Evolutionary conservation across 306 rosid species (phyloP).

Genomic region (Sphenostylis stenocarpa): DNA sequence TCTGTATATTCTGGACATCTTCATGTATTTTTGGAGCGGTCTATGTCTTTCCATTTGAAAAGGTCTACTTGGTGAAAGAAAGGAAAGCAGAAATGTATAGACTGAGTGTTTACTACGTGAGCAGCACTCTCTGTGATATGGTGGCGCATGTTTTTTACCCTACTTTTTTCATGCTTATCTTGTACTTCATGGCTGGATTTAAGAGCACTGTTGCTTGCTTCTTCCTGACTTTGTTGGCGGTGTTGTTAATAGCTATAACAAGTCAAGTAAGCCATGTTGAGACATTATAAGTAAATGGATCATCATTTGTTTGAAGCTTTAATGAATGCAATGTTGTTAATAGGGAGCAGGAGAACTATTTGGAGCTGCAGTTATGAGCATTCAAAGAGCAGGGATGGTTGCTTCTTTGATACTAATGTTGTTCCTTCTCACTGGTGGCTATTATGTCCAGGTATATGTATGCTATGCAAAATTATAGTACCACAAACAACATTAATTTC

Average conservation of each 20-base stretch:
- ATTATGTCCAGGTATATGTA: slow-evolving; percentile 83
- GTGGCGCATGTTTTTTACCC: slow-evolving; percentile 85
- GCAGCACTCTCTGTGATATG: slow-evolving; percentile 98
- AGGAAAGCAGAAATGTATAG: slow-evolving; percentile 94
- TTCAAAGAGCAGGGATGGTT: slow-evolving; percentile 85
- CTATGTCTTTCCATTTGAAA: slow-evolving; percentile 89
- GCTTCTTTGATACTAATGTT: slow-evolving; percentile 91
- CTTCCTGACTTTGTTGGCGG: slow-evolving; percentile 66
- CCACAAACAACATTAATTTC: background rate
- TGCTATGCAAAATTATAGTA: background rate
- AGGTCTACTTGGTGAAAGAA: slow-evolving; percentile 79
- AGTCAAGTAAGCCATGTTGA: slow-evolving; percentile 69
- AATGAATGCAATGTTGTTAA: background rate
- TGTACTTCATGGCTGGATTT: slow-evolving; percentile 94
- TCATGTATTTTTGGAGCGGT: slow-evolving; percentile 91
- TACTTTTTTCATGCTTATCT: slow-evolving; percentile 75
- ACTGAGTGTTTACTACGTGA: slow-evolving; percentile 81
- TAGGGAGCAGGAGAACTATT: slow-evolving; percentile 98
- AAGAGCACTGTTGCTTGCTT: slow-evolving; percentile 74
- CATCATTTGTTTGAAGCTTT: slow-evolving; percentile 6
- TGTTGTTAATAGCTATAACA: slow-evolving; percentile 77
- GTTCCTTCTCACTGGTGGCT: slow-evolving; percentile 96
- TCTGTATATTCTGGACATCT: slow-evolving; percentile 96
- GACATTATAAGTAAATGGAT: background rate
- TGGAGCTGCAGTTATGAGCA: slow-evolving; percentile 94